These are phyloP conservation scores for Diaporthe humulicola DNA, from an alignment of 2,329 filamentous ascomycete species.

Conservation along the genomic window DNA sequence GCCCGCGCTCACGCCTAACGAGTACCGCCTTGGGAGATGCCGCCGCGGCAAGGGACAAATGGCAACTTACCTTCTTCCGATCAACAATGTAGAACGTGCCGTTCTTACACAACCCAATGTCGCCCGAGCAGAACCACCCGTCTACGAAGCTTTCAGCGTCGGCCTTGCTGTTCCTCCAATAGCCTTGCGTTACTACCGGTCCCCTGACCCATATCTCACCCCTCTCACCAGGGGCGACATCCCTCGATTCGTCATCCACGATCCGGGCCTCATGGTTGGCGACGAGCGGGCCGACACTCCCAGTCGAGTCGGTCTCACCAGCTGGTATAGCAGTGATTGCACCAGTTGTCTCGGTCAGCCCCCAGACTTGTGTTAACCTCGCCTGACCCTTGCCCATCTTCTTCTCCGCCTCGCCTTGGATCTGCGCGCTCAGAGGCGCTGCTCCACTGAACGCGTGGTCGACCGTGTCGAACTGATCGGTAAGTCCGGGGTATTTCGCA, in stretches of 20 bases:
- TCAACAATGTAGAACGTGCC: conserved; percentile 85
- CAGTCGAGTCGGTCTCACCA: conserved; percentile 57
- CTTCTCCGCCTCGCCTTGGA: conserved; percentile 63
- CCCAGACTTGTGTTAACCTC: conserved; percentile 67
- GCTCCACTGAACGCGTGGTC: conserved; percentile 64
- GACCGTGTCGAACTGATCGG: conserved; percentile 66
- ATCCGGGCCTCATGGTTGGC: conserved; percentile 53
- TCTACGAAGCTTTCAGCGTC: conserved; percentile 71
- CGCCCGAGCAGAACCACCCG: conserved; percentile 83
- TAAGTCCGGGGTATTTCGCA: conserved; percentile 67
- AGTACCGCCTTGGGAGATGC: neutral
- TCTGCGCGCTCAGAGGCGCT: conserved; percentile 67
- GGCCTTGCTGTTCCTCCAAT: conserved; percentile 76
- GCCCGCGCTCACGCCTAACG: too few relatives aligned
- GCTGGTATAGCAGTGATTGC: conserved; percentile 60
- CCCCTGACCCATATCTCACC: conserved; percentile 79
- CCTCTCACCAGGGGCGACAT: conserved; percentile 54
- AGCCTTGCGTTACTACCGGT: conserved; percentile 79
- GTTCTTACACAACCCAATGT: conserved; percentile 79
- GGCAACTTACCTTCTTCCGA: conserved; percentile 72
- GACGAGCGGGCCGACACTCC: conserved; percentile 59
- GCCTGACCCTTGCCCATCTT: conserved; percentile 60
- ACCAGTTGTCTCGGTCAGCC: conserved; percentile 68
- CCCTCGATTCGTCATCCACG: conserved; percentile 54
- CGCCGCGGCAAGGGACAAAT: neutral